A percentile compares a stretch with the other conserved stretches of the same genome.
These are phyloP conservation scores for Bipolaris bicolor DNA, from an alignment of 2,329 filamentous ascomycete species.

Conservation along the genomic window DNA sequence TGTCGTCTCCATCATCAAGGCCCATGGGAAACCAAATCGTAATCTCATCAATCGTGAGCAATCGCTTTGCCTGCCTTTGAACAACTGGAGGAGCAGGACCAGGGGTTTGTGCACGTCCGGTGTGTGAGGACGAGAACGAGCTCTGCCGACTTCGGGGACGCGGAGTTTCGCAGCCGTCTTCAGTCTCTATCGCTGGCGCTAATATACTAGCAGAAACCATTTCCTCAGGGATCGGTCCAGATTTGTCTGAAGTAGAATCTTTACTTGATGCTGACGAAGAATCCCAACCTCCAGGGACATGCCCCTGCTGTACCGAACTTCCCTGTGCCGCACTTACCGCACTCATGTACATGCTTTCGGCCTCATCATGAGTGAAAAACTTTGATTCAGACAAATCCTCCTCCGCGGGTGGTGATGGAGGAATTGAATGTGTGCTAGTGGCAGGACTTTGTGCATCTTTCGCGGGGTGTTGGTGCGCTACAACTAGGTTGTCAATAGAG, in stretches of 20 bases:
- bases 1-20: slow-evolving; percentile 22
- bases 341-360: slow-evolving; percentile 87
- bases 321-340: slow-evolving; percentile 57
- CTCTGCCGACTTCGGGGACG: slow-evolving; percentile 44
- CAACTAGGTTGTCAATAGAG: slow-evolving; percentile 23
- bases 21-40: slow-evolving; percentile 48
- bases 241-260: slow-evolving; percentile 35
- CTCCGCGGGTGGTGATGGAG: slow-evolving; percentile 11
- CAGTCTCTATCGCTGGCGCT: slow-evolving; percentile 32
- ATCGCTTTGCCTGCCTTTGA: slow-evolving; percentile 38
- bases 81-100: neutral
- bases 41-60: slow-evolving; percentile 48
- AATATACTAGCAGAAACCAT: slow-evolving; percentile 44
- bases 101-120: slow-evolving; percentile 9
- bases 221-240: slow-evolving; percentile 34
- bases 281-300: slow-evolving; percentile 54
- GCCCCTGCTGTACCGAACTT: slow-evolving; percentile 21
- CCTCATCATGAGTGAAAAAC: slow-evolving; percentile 78
- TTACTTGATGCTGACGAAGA: slow-evolving; percentile 44
- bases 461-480: slow-evolving; percentile 20
- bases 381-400: slow-evolving; percentile 60
- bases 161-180: slow-evolving; percentile 50
- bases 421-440: slow-evolving; percentile 7
- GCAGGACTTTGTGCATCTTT: slow-evolving; percentile 12
- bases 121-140: slow-evolving; percentile 21